phyloP scores from a whole-genome alignment of 148 eudicot genomes.

The Cornus kousa region DNA sequence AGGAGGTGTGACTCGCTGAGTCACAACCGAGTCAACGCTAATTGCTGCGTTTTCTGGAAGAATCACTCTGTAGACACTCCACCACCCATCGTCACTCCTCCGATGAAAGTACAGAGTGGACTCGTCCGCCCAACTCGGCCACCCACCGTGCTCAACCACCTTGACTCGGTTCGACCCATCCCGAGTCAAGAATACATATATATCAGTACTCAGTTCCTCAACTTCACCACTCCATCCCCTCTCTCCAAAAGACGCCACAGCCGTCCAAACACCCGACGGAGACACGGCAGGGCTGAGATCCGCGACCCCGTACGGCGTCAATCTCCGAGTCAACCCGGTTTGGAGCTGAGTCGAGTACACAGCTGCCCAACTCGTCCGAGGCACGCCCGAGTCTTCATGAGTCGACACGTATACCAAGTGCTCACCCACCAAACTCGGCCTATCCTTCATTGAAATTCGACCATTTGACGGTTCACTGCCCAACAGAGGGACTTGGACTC shows the following conservation, averaged over 20 bases:
- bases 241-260: constrained; percentile 77
- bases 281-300: constrained; percentile 95
- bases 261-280: constrained; percentile 75
- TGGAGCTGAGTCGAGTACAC: constrained; percentile 64
- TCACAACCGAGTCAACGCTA: constrained; percentile 36
- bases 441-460: constrained; percentile 63
- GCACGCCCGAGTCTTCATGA: constrained; percentile 53
- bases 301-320: constrained; percentile 67
- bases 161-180: constrained; percentile 75
- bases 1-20: constrained; percentile 79
- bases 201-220: constrained; percentile 68
- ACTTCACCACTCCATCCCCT: constrained; percentile 74
- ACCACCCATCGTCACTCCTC: constrained; percentile 71
- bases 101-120: constrained; percentile 70
- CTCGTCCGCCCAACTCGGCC: constrained; percentile 92
- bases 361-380: constrained; percentile 80
- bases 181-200: constrained; percentile 58
- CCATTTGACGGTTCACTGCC: constrained; percentile 14
- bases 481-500: constrained; percentile 41
- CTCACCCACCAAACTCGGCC: constrained; percentile 70
- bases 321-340: constrained; percentile 63
- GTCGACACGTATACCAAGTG: constrained; percentile 66
- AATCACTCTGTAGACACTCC: constrained; percentile 66
- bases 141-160: constrained; percentile 75
- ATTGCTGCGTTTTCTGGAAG: constrained; percentile 29